Percentiles rank a stretch among this genome's conserved stretches.
Evolutionary conservation across 192 early-diverging fungal species (phyloP).

Genomic region (Gorgonomyces haynaldii): DNA sequence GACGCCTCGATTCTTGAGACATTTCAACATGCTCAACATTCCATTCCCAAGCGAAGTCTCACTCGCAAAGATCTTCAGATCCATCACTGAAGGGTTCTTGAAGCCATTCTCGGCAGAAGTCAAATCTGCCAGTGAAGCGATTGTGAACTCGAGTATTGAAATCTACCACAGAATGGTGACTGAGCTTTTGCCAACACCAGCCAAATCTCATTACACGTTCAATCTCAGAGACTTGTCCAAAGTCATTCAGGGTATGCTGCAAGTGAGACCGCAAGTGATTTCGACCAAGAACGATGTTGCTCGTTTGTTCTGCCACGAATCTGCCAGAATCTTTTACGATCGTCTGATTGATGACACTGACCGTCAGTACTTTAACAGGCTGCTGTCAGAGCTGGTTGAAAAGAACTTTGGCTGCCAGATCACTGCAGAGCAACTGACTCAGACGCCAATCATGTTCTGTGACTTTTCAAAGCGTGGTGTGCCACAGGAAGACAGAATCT

Average conservation of each 20-base stretch:
- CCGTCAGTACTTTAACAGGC: slow-evolving; percentile 37
- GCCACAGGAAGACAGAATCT: slow-evolving; percentile 42
- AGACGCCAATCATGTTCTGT: slow-evolving; percentile 48
- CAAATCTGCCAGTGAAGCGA: slow-evolving; percentile 28
- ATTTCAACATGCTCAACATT: slow-evolving; percentile 49
- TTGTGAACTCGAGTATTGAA: slow-evolving; percentile 44
- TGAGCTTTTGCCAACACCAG: slow-evolving; percentile 46
- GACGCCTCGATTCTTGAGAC: slow-evolving; percentile 41
- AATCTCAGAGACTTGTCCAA: slow-evolving; percentile 47
- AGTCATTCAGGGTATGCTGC: slow-evolving; percentile 45
- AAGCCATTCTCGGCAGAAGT: slow-evolving; percentile 40
- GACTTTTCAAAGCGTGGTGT: slow-evolving; percentile 46
- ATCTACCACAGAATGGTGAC: slow-evolving; percentile 51
- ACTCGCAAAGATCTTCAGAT: slow-evolving; percentile 40
- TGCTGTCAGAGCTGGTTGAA: slow-evolving; percentile 44
- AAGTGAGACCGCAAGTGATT: slow-evolving; percentile 28
- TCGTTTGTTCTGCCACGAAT: slow-evolving; percentile 45
- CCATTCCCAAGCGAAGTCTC: slow-evolving; percentile 39
- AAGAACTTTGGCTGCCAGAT: slow-evolving; percentile 42
- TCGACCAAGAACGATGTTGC: slow-evolving; percentile 34
- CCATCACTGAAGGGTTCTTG: slow-evolving; percentile 45
- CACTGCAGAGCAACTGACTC: slow-evolving; percentile 30
- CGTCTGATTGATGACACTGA: slow-evolving; percentile 46
- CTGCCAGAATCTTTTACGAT: slow-evolving; percentile 46
- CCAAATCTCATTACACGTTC: slow-evolving; percentile 53